These are phyloP conservation scores for Persicaria maculosa DNA, from an alignment of 148 eudicot species.

Conservation along the genomic window DNA sequence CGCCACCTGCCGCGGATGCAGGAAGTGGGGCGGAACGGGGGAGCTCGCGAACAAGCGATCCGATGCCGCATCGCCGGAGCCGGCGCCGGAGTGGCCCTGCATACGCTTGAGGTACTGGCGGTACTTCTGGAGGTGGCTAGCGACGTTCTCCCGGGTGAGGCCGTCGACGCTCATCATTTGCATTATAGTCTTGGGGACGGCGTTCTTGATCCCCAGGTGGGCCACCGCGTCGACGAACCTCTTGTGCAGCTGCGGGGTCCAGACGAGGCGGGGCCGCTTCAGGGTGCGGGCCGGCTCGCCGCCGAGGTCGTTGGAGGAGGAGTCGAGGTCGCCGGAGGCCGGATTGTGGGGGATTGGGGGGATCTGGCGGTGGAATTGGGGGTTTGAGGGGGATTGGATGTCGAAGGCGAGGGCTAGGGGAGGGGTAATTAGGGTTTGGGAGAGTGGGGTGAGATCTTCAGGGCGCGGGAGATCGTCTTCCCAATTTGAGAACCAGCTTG, in stretches of 20 bases:
- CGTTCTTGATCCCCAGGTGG: conserved; percentile 72
- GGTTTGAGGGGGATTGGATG: conserved; percentile 24
- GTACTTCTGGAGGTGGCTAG: conserved; percentile 70
- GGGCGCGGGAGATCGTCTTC: conserved; percentile 78
- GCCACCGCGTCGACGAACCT: conserved; percentile 77
- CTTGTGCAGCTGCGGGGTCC: conserved; percentile 86
- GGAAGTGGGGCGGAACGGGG: conserved; percentile 83
- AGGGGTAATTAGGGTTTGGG: conserved; percentile 84
- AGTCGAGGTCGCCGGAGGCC: conserved; percentile 21
- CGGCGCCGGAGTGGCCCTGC: conserved; percentile 37
- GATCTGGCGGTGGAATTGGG: conserved; percentile 17
- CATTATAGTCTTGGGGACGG: conserved; percentile 82
- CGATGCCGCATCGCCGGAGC: conserved; percentile 44
- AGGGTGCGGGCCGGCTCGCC: conserved; percentile 61
- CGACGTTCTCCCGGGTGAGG: conserved; percentile 64
- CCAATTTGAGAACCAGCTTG: conserved; percentile 89
- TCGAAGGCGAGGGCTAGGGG: conserved; percentile 83
- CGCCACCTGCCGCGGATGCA: conserved; percentile 22
- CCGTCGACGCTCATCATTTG: conserved; percentile 81
- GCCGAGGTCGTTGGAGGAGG: conserved; percentile 53
- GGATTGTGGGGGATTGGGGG: conserved; percentile 16
- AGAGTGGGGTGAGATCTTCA: conserved; percentile 71
- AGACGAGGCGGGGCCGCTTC: conserved; percentile 67
- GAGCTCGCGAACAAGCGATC: conserved; percentile 84
- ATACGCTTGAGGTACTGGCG: conserved; percentile 59